These are phyloP conservation scores for Lolium multiflorum DNA, from an alignment of 176 grass and related monocot genomes.

Conservation along the genomic window DNA sequence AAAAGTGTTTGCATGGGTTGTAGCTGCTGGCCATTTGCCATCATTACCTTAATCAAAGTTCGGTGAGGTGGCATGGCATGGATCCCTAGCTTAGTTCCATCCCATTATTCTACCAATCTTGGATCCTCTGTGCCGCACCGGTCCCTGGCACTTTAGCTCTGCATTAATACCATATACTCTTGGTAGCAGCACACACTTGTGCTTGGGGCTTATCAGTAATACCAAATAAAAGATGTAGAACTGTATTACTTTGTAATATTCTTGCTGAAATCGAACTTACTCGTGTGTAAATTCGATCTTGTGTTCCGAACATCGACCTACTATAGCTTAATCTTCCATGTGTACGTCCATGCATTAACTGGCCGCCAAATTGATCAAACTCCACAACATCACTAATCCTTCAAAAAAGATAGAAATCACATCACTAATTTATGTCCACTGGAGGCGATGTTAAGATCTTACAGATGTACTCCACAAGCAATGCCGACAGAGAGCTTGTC, in stretches of 20 bases:
- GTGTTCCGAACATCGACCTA: not conserved
- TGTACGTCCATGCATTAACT: not conserved
- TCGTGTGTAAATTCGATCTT: not conserved
- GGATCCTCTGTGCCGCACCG: constrained; percentile 44
- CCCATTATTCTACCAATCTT: constrained; percentile 43
- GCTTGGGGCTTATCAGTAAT: not conserved
- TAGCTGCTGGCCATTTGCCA: constrained; percentile 70
- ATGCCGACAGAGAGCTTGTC: not conserved
- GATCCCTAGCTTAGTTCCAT: constrained; percentile 44
- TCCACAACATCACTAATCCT: not conserved
- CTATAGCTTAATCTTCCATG: not conserved
- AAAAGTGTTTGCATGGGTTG: constrained; percentile 69
- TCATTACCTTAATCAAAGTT: constrained; percentile 87
- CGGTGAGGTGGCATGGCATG: constrained; percentile 1
- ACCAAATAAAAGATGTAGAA: not conserved
- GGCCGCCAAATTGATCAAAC: not conserved
- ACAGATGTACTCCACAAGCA: constrained; percentile 15
- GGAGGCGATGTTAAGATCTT: not conserved
- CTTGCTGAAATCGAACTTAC: not conserved
- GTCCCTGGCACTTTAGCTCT: not conserved
- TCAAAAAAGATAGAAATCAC: not conserved
- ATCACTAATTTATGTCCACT: not conserved
- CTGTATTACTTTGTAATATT: not conserved
- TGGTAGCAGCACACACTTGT: not conserved
- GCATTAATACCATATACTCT: too few species aligned